Evolutionary conservation across 2,329 filamentous ascomycete genomes (phyloP), one percentile per base, ranked within the genome.

Genomic region (Aspergillus candidus): DNA sequence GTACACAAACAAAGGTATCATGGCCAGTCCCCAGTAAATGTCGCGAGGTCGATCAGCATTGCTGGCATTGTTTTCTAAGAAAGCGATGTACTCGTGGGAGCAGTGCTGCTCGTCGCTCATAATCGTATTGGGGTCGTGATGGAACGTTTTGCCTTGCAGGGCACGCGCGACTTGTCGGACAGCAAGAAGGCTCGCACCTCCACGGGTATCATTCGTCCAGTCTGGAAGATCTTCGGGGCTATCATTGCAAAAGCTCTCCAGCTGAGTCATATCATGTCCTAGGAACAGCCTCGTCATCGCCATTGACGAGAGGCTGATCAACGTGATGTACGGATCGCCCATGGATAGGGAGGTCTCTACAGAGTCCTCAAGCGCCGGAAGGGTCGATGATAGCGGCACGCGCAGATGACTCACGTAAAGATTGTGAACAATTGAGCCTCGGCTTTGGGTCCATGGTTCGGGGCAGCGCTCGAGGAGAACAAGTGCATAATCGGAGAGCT

Each of bases 321-420:
- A 62, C 11, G 76, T 75, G 4, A 81, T 63, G 35, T 79, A 76
- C 8, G 74, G 73, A 55, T 83, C 80, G 3, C 78, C 79, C 12
- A 78, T 74, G 3, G 70, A 63, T n/a, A 79, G 68, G 0, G 77
- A 74, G 6, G 73, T 70, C 40, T 82, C 77, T 50, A 82, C 67
- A 1, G 77, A 78, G 35, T 63, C 62, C 49, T 79, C 76, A 6
- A 83, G 68, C 4, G 68, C 61, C 2, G 73, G 70, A 12, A 82
- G 67, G 14, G 76, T 70, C 31, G 75, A 70, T 11, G 66, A 58
- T 36, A 82, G 61, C 2, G 77, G 75, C 10, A 70, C 65, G 45
- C 75, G 70, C 17, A 83, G 58, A 55, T 83, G 79, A n/a, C 76
- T 78, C n/a, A 82, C 63, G 58, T 82, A 82, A 7, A 80, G 61